These are phyloP conservation scores for Oryza glumipatula DNA, from an alignment of 176 grass and related monocot species.

Conservation along the genomic window DNA sequence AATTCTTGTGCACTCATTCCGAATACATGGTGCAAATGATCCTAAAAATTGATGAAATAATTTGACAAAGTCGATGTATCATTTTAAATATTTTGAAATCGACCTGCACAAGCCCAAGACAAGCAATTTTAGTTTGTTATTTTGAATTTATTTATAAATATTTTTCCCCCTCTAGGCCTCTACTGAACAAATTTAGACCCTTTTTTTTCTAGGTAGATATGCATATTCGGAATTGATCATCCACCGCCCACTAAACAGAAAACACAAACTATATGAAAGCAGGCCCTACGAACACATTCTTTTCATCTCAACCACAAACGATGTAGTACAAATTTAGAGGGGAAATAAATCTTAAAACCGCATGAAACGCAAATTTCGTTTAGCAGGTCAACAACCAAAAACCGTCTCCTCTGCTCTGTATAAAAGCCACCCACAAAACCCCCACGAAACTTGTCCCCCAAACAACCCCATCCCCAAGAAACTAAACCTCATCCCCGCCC, in stretches of 20 bases:
- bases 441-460: conserved; percentile 36
- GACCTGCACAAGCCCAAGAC: background rate
- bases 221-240: background rate
- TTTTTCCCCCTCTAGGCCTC: background rate
- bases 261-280: background rate
- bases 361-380: background rate
- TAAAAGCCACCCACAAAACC: conserved; percentile 35
- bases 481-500: conserved; percentile 53
- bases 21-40: background rate
- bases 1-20: background rate
- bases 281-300: conserved; percentile 21
- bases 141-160: background rate
- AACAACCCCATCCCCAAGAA: conserved; percentile 52
- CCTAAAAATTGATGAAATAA: background rate
- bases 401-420: background rate
- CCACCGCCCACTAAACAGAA: background rate
- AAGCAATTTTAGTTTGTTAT: background rate
- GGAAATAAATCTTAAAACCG: background rate
- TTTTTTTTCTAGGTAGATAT: background rate
- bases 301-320: conserved; percentile 22
- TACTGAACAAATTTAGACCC: background rate
- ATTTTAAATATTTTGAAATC: background rate
- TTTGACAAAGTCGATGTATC: background rate
- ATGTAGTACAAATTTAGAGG: background rate
- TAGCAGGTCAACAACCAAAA: conserved; percentile 34